A percentile compares a stretch with the other conserved stretches of the same genome.
Evolutionary conservation across 2,329 filamentous ascomycete genomes (phyloP).

Genomic region (Claviceps humidiphila): DNA sequence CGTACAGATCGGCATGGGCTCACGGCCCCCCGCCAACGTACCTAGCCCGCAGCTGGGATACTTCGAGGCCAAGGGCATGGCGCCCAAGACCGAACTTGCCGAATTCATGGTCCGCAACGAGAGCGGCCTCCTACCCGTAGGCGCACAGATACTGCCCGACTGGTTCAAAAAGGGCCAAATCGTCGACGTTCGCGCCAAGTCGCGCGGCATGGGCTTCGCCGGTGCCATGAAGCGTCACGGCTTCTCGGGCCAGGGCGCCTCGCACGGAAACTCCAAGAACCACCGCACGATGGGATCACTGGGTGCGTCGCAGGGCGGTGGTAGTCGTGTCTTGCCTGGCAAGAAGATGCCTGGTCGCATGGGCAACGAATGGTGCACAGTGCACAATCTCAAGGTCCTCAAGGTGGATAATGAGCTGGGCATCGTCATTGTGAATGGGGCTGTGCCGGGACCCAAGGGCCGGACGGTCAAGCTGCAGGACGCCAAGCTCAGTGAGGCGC

Average conservation of each 20-base stretch:
- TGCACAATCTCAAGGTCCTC: slow-evolving; percentile 83
- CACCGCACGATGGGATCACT: slow-evolving; percentile 86
- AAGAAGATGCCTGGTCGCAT: slow-evolving; percentile 98
- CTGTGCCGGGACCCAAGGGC: slow-evolving; percentile 79
- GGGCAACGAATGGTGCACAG: slow-evolving; percentile 77
- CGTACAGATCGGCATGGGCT: slow-evolving; percentile 75
- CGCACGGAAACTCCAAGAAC: slow-evolving; percentile 89
- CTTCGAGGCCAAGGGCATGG: slow-evolving; percentile 68
- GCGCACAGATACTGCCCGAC: slow-evolving; percentile 63
- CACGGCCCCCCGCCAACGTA: slow-evolving; percentile 60
- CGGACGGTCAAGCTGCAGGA: slow-evolving; percentile 77
- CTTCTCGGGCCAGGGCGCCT: slow-evolving; percentile 76
- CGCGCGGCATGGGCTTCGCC: slow-evolving; percentile 82
- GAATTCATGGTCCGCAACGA: slow-evolving; percentile 77
- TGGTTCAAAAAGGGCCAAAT: slow-evolving; percentile 88
- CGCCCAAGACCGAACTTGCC: slow-evolving; percentile 68
- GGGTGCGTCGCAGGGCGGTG: slow-evolving; percentile 80
- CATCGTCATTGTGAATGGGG: slow-evolving; percentile 75
- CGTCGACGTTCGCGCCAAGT: slow-evolving; percentile 70
- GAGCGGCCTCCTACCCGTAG: slow-evolving; percentile 61
- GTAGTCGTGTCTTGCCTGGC: slow-evolving; percentile 82
- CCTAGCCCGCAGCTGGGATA: slow-evolving; percentile 77
- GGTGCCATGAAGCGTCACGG: slow-evolving; percentile 97
- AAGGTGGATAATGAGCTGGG: slow-evolving; percentile 80
- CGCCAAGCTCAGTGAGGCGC: slow-evolving; percentile 67